Percentiles rank a stretch among this genome's conserved stretches.
phyloP scores from a whole-genome alignment of 202 grass and related monocot species.

The Alloteropsis angusta region DNA sequence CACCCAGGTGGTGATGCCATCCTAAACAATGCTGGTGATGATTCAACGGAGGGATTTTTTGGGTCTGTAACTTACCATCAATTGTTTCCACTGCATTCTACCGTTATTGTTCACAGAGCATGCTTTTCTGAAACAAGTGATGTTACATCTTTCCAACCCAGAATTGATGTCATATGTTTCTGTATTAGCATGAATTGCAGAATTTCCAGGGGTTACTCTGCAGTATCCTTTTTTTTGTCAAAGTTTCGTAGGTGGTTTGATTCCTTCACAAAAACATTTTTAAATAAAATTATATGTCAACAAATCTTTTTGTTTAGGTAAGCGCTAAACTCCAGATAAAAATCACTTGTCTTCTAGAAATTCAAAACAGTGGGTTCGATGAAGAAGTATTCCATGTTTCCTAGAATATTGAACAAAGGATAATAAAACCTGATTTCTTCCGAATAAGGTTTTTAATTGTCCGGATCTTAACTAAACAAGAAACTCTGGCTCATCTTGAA shows the following conservation, averaged over 20 bases:
- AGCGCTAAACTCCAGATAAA: background rate
- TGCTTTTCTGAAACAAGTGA: background rate
- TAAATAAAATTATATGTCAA: background rate
- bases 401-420: background rate
- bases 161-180: background rate
- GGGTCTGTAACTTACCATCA: conserved; percentile 35
- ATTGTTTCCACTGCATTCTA: background rate
- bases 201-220: background rate
- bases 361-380: no score
- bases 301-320: background rate
- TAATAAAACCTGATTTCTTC: background rate
- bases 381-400: no score
- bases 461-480: background rate
- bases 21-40: conserved; percentile 75
- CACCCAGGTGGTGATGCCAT: conserved; percentile 87
- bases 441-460: background rate
- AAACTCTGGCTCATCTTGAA: background rate
- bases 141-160: background rate
- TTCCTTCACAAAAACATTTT: background rate
- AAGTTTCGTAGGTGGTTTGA: background rate
- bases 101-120: background rate
- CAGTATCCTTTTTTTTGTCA: background rate
- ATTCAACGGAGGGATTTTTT: conserved; percentile 74
- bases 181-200: background rate
- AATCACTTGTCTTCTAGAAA: background rate